Evolutionary conservation across 768 basidiomycete genomes (phyloP), one percentile per base, ranked within the genome.

Genomic region (Lactarius indigo): DNA sequence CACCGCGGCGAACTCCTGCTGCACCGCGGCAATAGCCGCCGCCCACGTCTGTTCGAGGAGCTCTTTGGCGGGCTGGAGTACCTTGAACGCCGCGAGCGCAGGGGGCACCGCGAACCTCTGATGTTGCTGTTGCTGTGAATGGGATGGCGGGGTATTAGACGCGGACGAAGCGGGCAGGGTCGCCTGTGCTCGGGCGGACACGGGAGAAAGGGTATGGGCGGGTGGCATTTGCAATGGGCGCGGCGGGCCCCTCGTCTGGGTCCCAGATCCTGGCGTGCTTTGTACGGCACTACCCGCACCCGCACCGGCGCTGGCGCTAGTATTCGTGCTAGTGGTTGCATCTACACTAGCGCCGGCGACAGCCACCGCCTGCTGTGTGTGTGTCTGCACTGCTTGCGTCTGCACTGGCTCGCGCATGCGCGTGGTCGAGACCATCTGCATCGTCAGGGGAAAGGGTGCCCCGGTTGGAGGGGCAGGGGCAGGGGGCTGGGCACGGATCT

Each of bases 41-140:
- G 54, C 58, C 68, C 68, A 69, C 15, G 68, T 59, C 65, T 69
- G 42, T 44, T 69, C 68, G 42, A 69, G 61, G 26, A 69, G 65
- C 2, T 23, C 41, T 35, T 69, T 69, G 20, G 58, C 61, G 2
- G 68, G 68, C 42, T 69, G 68, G 26, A 69, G 68, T 7, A 67
- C 61, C 41, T 26, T 63, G 37, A 63, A 69, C 8, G 68, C 65
- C 26, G 68, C 54, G n/a, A 55, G 12, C 1, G 35, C 41, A 20
- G 68, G 55, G 1, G 62, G 20, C 1, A 52, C 8, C 1, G 31
- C 20, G n/a, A n/a, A 7, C 18, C 30, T 35, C 0, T 58, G 41
- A 3, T 65, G 41, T 0, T 41, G 17, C 8, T 59, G 60, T 35
- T 33, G 57, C 18, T 57, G 31, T 31, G 41, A 58, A 10, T 30